These are phyloP conservation scores for Withania somnifera DNA, from an alignment of 305 asterid genomes.

Conservation along the genomic window DNA sequence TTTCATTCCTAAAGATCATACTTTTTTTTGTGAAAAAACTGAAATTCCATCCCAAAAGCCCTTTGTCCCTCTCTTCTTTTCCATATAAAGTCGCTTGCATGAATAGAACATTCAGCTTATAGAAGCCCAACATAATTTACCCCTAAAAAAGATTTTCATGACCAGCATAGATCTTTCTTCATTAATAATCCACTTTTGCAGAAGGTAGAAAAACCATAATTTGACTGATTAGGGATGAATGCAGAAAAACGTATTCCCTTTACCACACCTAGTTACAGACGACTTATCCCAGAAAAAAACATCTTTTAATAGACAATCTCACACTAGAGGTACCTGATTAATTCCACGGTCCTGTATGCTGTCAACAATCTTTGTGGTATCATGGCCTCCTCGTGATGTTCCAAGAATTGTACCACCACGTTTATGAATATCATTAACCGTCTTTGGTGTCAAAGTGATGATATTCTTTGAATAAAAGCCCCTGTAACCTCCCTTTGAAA, in stretches of 20 bases:
- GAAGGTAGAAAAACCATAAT: neutral
- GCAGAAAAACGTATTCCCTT: neutral
- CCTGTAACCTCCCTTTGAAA: conserved; percentile 29
- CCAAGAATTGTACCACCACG: conserved; percentile 88
- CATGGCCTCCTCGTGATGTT: conserved; percentile 84
- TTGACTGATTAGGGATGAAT: neutral
- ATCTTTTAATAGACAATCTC: neutral
- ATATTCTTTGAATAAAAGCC: conserved; percentile 76
- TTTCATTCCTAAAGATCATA: neutral
- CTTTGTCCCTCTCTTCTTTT: neutral
- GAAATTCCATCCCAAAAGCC: neutral
- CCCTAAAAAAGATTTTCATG: neutral
- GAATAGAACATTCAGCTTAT: neutral
- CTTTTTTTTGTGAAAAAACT: neutral
- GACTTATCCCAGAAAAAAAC: neutral
- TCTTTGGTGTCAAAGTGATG: conserved; percentile 47
- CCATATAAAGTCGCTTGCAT: neutral
- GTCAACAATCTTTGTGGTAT: conserved; percentile 64
- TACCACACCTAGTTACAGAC: neutral
- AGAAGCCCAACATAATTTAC: neutral
- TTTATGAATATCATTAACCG: conserved; percentile 66
- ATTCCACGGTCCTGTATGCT: conserved; percentile 83
- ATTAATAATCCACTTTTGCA: neutral
- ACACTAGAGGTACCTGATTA: conserved; percentile 43
- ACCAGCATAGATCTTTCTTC: neutral